These are phyloP conservation scores for Puccinia polysora DNA, from an alignment of 1,284 basidiomycete species.

Conservation along the genomic window DNA sequence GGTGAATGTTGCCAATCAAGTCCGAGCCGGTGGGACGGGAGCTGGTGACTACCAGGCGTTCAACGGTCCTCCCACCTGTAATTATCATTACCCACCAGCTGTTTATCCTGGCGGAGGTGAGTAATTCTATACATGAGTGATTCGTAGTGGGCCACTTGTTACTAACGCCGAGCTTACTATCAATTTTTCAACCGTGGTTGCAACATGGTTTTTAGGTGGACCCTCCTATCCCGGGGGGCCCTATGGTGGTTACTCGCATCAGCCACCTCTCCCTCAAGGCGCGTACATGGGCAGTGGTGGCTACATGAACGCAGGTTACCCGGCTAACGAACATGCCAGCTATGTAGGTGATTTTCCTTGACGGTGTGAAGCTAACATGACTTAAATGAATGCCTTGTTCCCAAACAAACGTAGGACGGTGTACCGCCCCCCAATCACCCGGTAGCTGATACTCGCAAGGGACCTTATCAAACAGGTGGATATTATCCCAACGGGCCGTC, in stretches of 20 bases:
- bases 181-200: background rate
- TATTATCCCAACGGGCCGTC: conserved; percentile 3
- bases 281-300: conserved; percentile 5
- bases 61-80: background rate
- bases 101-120: conserved; percentile 9
- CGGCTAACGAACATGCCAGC: background rate
- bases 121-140: background rate
- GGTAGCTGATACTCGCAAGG: conserved; percentile 3
- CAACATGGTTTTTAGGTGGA: background rate
- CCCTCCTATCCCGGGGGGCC: background rate
- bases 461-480: background rate
- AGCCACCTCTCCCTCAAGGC: background rate
- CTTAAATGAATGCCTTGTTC: background rate
- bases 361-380: background rate
- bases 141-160: background rate
- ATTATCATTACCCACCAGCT: conserved; percentile 8
- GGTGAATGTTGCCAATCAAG: conserved; percentile 33
- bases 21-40: background rate
- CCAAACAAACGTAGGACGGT: background rate
- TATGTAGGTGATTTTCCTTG: background rate
- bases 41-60: background rate
- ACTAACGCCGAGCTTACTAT: background rate
- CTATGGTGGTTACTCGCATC: conserved; percentile 17
- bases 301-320: background rate
- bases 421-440: background rate